Evolutionary conservation across 305 asterid genomes (phyloP).

Genomic region (Fraxinus platypoda): DNA sequence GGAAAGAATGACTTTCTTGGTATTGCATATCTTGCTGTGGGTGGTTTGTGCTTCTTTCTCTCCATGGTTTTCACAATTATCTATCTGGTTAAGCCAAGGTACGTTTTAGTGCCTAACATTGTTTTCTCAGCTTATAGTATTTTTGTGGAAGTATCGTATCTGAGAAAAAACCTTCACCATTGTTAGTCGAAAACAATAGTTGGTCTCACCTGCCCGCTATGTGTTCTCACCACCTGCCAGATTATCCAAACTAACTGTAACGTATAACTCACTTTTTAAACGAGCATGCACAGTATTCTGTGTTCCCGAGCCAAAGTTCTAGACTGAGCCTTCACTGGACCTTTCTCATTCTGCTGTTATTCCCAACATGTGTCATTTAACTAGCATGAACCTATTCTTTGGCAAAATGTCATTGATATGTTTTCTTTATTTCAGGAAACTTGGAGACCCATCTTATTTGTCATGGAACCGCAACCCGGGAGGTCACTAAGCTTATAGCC

Average conservation of each 20-base stretch:
- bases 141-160: background rate
- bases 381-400: background rate
- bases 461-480: conserved; percentile 18
- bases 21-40: conserved; percentile 51
- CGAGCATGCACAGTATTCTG: background rate
- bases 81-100: conserved; percentile 67
- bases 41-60: conserved; percentile 53
- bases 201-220: background rate
- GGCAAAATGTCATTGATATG: background rate
- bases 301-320: background rate
- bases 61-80: conserved; percentile 46
- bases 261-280: background rate
- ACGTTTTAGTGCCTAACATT: background rate
- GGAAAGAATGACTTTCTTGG: conserved; percentile 72
- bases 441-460: conserved; percentile 18
- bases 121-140: background rate
- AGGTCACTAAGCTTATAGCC: background rate
- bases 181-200: background rate
- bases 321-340: background rate
- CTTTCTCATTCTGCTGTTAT: background rate
- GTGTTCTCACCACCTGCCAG: background rate
- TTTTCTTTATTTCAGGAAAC: background rate
- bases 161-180: background rate
- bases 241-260: background rate
- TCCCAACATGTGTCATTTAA: background rate